Percentiles rank a stretch among this genome's conserved stretches.
These are phyloP conservation scores for Fusarium guadeloupense DNA, from an alignment of 2,329 filamentous ascomycete species.

Conservation along the genomic window DNA sequence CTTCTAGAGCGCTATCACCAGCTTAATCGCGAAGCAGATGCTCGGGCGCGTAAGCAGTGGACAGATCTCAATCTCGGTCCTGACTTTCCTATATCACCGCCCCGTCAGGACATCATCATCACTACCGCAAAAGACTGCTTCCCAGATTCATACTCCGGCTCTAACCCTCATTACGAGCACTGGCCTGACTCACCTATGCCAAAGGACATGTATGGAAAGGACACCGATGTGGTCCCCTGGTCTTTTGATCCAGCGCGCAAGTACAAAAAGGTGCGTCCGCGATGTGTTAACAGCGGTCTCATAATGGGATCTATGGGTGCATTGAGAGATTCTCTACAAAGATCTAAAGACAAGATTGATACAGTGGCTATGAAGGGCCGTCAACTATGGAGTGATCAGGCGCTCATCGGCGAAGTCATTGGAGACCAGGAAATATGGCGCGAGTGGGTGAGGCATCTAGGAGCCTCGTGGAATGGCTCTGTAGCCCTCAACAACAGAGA, in stretches of 20 bases:
- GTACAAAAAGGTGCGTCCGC: slow-evolving; percentile 46
- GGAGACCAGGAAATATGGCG: slow-evolving; percentile 53
- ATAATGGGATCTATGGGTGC: slow-evolving; percentile 49
- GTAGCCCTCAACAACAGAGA: slow-evolving; percentile 17
- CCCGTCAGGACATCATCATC: slow-evolving; percentile 47
- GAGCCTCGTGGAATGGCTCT: slow-evolving; percentile 47
- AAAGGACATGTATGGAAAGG: slow-evolving; percentile 46
- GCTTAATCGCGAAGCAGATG: slow-evolving; percentile 48
- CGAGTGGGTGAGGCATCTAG: slow-evolving; percentile 44
- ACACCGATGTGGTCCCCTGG: slow-evolving; percentile 44
- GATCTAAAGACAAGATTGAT: slow-evolving; percentile 45
- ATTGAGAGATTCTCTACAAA: slow-evolving; percentile 38
- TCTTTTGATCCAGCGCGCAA: slow-evolving; percentile 47
- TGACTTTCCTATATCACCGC: slow-evolving; percentile 45
- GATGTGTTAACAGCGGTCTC: slow-evolving; percentile 50
- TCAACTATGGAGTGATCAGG: slow-evolving; percentile 53
- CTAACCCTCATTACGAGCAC: slow-evolving; percentile 48
- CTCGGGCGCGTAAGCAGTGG: slow-evolving; percentile 43
- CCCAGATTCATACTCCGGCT: slow-evolving; percentile 47
- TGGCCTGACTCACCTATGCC: slow-evolving; percentile 51
- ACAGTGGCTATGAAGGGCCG: slow-evolving; percentile 41
- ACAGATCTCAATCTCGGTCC: neutral
- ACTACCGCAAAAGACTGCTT: slow-evolving; percentile 50
- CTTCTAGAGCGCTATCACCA: slow-evolving; percentile 50
- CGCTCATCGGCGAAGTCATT: slow-evolving; percentile 51